A percentile compares a stretch with the other conserved stretches of the same genome.
phyloP scores from a whole-genome alignment of 1,139 yeast species.

The Williopsis jadinii region DNA sequence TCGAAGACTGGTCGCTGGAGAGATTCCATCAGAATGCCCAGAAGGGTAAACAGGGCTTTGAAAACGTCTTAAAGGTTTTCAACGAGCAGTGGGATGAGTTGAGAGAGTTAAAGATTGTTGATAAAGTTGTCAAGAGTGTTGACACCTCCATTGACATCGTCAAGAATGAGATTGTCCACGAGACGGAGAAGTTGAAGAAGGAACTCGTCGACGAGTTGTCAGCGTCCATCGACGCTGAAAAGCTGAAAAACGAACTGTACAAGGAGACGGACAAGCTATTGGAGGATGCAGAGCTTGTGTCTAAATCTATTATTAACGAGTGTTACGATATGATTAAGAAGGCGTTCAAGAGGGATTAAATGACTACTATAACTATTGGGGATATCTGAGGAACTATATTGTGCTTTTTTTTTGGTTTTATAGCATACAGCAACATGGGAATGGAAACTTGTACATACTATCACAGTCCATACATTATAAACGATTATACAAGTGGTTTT shows the following conservation, averaged over 20 bases:
- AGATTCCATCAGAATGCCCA: conserved; percentile 84
- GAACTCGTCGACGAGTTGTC: conserved; percentile 15
- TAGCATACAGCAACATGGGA: too few species aligned
- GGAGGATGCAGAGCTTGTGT: conserved; percentile 17
- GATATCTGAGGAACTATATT: too few species aligned
- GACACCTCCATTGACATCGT: conserved; percentile 22
- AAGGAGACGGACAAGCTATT: conserved; percentile 18
- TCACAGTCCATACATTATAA: too few species aligned
- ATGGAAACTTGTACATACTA: too few species aligned
- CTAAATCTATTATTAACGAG: conserved; percentile 23
- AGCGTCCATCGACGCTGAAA: conserved; percentile 2
- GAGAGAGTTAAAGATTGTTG: conserved; percentile 27
- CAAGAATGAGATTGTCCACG: conserved; percentile 14
- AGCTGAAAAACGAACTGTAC: conserved; percentile 14
- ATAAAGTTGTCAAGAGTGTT: conserved; percentile 25
- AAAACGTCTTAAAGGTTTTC: conserved; percentile 56
- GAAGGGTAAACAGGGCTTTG: conserved; percentile 80
- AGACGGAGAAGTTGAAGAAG: conserved; percentile 18
- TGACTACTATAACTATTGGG: background rate
- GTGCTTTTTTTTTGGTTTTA: background rate
- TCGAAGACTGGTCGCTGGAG: conserved; percentile 90
- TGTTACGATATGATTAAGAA: conserved; percentile 25
- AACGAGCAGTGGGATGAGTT: conserved; percentile 41
- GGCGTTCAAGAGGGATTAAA: conserved; percentile 24
- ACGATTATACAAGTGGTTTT: too few species aligned